phyloP scores from a whole-genome alignment of 2,329 filamentous ascomycete species.

The Fusarium duplospermum region DNA sequence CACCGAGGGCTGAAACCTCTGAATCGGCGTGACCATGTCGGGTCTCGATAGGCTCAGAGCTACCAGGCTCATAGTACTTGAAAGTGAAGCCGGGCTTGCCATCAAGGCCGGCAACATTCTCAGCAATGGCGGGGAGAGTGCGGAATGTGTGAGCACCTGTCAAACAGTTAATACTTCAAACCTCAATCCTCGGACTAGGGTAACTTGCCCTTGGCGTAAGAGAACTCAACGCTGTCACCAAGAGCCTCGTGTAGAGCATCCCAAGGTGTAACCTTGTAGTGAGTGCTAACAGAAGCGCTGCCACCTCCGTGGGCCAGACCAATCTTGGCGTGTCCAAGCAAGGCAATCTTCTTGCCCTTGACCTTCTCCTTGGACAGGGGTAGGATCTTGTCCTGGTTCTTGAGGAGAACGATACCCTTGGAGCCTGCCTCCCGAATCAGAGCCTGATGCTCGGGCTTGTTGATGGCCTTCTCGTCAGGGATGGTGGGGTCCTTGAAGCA shows the following conservation, averaged over 20 bases:
- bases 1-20: constrained; percentile 36
- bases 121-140: constrained; percentile 38
- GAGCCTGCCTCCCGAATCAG: constrained; percentile 47
- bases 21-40: constrained; percentile 43
- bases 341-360: constrained; percentile 48
- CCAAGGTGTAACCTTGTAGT: constrained; percentile 51
- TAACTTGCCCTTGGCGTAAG: constrained; percentile 45
- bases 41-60: constrained; percentile 39
- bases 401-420: constrained; percentile 72
- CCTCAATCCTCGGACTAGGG: not conserved
- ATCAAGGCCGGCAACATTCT: constrained; percentile 47
- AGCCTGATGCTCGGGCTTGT: constrained; percentile 48
- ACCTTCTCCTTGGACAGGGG: constrained; percentile 60
- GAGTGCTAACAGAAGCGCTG: constrained; percentile 50
- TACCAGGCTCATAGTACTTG: constrained; percentile 45
- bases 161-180: not conserved
- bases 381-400: constrained; percentile 69
- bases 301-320: constrained; percentile 53
- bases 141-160: constrained; percentile 45
- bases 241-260: constrained; percentile 47
- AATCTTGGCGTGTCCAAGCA: constrained; percentile 50
- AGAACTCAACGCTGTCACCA: constrained; percentile 42
- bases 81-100: constrained; percentile 49
- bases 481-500: constrained; percentile 46
- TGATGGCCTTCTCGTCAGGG: constrained; percentile 44